A percentile compares a stretch with the other conserved stretches of the same genome.
These are phyloP conservation scores for Chlorella sp. DNA, from an alignment of 139 green algal species.

Conservation along the genomic window DNA sequence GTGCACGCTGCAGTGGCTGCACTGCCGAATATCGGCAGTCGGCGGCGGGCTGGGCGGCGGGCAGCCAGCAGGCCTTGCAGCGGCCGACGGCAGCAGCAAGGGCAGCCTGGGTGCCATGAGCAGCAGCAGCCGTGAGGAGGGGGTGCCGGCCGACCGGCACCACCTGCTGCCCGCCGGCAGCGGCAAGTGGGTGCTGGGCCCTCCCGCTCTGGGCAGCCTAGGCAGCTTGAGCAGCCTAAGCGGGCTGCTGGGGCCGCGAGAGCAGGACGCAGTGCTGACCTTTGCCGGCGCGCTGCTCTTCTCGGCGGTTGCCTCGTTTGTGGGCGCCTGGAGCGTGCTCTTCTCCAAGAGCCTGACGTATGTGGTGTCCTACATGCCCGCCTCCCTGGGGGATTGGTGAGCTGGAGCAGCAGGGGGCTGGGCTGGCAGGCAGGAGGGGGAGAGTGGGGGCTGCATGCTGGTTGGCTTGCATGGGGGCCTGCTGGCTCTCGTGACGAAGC, in stretches of 20 bases:
- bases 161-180: conserved; percentile 16
- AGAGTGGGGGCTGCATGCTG: too few species aligned
- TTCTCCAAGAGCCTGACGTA: conserved; percentile 65
- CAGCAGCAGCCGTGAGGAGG: neutral
- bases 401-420: neutral
- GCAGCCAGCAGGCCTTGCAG: conserved; percentile 4
- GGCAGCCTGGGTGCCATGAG: neutral
- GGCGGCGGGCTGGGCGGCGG: neutral
- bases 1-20: conserved; percentile 40
- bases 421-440: too few species aligned
- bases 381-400: conserved; percentile 47
- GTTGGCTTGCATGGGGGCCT: too few species aligned
- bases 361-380: conserved; percentile 47
- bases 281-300: conserved; percentile 57
- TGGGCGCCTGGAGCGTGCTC: conserved; percentile 62
- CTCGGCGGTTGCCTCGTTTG: conserved; percentile 56
- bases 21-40: conserved; percentile 19
- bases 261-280: conserved; percentile 6
- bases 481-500: too few species aligned
- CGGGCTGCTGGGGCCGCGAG: neutral
- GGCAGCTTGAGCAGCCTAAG: neutral
- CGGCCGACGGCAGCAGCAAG: neutral
- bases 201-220: neutral
- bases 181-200: conserved; percentile 12
- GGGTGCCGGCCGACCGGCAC: neutral